Percentiles rank a stretch among this genome's conserved stretches.
These are phyloP conservation scores for Podospora conica DNA, from an alignment of 495 filamentous ascomycete species.

Conservation along the genomic window DNA sequence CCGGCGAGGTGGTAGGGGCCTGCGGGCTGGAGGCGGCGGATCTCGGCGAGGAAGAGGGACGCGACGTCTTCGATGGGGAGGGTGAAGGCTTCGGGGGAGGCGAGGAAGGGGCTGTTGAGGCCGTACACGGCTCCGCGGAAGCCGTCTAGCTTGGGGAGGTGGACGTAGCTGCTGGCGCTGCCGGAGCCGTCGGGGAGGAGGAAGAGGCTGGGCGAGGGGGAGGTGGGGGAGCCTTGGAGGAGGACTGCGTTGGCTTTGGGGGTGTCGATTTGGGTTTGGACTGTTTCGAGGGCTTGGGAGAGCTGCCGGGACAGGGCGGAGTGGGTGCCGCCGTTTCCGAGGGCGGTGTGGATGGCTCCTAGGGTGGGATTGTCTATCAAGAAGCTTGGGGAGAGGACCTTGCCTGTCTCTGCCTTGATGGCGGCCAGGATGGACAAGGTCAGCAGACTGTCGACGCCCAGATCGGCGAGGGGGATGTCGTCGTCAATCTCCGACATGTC, in stretches of 20 bases:
- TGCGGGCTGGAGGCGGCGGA: conserved; percentile 44
- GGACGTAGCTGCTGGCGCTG: conserved; percentile 46
- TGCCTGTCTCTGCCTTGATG: conserved; percentile 39
- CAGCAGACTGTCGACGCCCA: conserved; percentile 45
- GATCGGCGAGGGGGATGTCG: conserved; percentile 30
- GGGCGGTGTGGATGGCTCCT: conserved; percentile 14
- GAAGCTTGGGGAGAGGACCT: conserved; percentile 27
- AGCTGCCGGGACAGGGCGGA: conserved; percentile 13
- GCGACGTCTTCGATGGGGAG: conserved; percentile 31
- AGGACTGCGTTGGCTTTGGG: conserved; percentile 46
- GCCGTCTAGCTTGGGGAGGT: conserved; percentile 30
- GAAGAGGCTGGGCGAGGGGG: conserved; percentile 44
- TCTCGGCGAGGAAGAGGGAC: conserved; percentile 39
- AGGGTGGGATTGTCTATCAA: conserved; percentile 25
- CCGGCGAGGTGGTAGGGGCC: conserved; percentile 58
- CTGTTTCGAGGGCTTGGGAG: conserved; percentile 6
- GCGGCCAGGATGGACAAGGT: conserved; percentile 32
- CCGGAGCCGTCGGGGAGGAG: conserved; percentile 64
- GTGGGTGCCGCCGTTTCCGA: conserved; percentile 8
- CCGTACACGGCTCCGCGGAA: conserved; percentile 39
- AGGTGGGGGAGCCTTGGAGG: conserved; percentile 48
- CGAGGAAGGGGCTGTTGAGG: conserved; percentile 49
- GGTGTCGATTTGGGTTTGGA: conserved; percentile 26
- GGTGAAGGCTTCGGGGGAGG: conserved; percentile 34
- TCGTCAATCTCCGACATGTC: conserved; percentile 43